Evolutionary conservation across 2,329 filamentous ascomycete genomes (phyloP).

Genomic region (Xylaria sp.): DNA sequence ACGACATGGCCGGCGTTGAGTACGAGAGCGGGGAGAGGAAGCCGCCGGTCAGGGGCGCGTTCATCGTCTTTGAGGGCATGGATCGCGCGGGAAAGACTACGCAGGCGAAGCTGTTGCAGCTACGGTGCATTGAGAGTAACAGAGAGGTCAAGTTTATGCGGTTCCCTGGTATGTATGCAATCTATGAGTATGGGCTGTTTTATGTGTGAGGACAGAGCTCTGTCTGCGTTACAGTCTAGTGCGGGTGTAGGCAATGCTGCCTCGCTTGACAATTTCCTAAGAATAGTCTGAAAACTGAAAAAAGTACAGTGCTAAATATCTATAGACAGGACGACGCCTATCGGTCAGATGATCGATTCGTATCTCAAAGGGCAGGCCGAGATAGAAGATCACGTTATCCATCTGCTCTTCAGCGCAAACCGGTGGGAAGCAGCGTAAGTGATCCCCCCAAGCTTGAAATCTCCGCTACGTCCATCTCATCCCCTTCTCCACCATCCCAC

Average conservation of each 20-base stretch:
- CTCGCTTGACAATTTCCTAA: neutral
- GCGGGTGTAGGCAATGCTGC: no score
- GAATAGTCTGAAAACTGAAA: no score
- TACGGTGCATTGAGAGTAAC: slow-evolving; percentile 56
- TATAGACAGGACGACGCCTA: slow-evolving; percentile 79
- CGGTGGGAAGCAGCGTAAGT: slow-evolving; percentile 76
- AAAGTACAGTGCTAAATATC: slow-evolving; percentile 1
- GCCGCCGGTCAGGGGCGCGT: slow-evolving; percentile 62
- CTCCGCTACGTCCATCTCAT: neutral
- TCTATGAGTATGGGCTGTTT: neutral
- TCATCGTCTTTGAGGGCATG: slow-evolving; percentile 86
- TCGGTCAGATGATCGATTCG: slow-evolving; percentile 83
- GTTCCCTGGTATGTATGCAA: slow-evolving; percentile 57
- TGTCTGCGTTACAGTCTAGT: neutral
- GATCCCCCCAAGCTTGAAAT: neutral
- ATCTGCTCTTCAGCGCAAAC: slow-evolving; percentile 89
- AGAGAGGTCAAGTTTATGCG: slow-evolving; percentile 58
- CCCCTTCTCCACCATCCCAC: slow-evolving; percentile 1
- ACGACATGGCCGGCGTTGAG: slow-evolving; percentile 33
- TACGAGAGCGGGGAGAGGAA: slow-evolving; percentile 15
- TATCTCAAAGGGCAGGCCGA: slow-evolving; percentile 76
- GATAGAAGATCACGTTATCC: slow-evolving; percentile 87
- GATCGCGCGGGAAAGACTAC: slow-evolving; percentile 93
- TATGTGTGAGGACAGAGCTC: neutral
- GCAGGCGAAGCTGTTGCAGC: slow-evolving; percentile 74